Conservation (phyloP, 805 yeast genomes). For the Kodamaea laetipori region DNA sequence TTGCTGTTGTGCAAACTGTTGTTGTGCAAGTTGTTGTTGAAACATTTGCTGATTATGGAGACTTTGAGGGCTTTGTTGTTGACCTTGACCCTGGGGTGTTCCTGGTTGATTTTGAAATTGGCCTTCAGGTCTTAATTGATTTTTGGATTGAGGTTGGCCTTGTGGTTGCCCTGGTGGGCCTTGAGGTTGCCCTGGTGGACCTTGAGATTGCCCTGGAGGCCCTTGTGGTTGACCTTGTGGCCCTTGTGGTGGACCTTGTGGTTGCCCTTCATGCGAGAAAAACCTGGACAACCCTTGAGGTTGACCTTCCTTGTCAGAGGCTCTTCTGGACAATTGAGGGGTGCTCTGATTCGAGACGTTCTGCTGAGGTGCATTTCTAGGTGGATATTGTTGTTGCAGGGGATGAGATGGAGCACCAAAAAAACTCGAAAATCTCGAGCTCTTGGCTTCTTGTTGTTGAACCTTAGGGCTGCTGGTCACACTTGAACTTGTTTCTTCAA, state of each 20-base stretch:
- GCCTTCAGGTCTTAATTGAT: conserved; percentile 4
- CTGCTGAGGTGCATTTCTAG: background rate
- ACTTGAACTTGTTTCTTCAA: conserved; percentile 11
- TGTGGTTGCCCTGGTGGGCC: conserved; percentile 10
- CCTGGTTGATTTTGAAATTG: too few relatives aligned
- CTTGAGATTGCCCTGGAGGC: background rate
- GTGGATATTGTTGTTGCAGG: background rate
- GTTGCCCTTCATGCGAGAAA: conserved; percentile 10
- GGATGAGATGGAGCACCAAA: conserved; percentile 19
- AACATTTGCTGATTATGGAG: conserved; percentile 12
- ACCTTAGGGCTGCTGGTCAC: conserved; percentile 7
- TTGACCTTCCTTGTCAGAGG: conserved; percentile 1
- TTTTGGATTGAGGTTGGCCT: background rate
- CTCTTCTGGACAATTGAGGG: conserved; percentile 4
- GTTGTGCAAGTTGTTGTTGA: conserved; percentile 19
- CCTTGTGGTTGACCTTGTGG: conserved; percentile 8
- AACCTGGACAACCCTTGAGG: conserved; percentile 14
- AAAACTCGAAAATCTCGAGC: conserved; percentile 42
- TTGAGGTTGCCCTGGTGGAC: too few relatives aligned
- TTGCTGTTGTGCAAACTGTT: conserved; percentile 19
- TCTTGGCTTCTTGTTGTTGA: conserved; percentile 21
- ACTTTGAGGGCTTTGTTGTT: conserved; percentile 5
- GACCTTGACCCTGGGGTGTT: conserved; percentile 12
- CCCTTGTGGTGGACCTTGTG: conserved; percentile 2
- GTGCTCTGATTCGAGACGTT: background rate